Conservation (phyloP, 192 early-diverging fungal genomes). For the Mortierella hygrophila region DNA sequence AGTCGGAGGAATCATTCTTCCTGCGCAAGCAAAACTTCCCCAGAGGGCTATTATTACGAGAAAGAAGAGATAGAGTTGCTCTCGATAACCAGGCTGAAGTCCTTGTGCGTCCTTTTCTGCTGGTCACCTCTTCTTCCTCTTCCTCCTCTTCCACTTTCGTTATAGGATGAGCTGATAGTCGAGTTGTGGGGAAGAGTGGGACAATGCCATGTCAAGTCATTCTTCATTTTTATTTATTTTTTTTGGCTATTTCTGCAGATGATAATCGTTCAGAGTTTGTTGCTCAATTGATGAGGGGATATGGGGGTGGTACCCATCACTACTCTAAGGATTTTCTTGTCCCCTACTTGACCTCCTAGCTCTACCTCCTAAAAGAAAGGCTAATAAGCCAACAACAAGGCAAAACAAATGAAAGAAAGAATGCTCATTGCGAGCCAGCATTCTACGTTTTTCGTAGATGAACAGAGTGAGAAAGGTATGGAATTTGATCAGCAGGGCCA, state of each 20-base stretch:
- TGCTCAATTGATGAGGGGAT: neutral
- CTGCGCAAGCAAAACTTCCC: neutral
- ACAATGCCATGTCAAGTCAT: too few species aligned
- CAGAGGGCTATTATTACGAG: neutral
- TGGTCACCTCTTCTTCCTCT: neutral
- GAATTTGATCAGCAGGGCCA: neutral
- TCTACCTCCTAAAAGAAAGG: neutral
- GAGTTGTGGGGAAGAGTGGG: too few species aligned
- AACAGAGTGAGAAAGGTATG: neutral
- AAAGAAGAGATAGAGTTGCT: neutral
- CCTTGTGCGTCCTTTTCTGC: neutral
- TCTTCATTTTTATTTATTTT: too few species aligned
- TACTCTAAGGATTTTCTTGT: neutral
- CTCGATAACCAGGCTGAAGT: neutral
- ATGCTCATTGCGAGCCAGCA: neutral
- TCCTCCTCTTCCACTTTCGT: neutral
- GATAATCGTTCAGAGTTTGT: neutral
- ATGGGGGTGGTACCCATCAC: too few species aligned
- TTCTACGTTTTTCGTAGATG: neutral
- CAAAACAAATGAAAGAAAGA: neutral
- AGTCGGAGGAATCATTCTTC: constrained; percentile 4
- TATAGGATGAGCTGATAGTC: neutral
- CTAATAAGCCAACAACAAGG: neutral
- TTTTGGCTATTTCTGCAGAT: neutral
- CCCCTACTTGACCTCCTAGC: neutral